phyloP scores from a whole-genome alignment of 2,329 filamentous ascomycete species.

The Clonostachys byssicola region DNA sequence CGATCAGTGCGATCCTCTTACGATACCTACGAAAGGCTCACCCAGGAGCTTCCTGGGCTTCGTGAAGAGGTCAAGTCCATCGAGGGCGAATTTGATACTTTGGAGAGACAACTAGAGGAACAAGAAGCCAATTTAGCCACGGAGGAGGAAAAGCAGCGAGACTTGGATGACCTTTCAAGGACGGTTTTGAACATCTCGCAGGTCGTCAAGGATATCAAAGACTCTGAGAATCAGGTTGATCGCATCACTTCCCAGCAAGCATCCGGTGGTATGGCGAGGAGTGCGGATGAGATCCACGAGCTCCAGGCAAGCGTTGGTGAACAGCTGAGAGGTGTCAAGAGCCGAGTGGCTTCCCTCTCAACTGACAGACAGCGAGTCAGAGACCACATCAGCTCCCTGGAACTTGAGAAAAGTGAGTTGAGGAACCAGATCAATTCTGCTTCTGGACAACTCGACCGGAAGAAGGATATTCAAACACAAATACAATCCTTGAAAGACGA shows the following conservation, averaged over 20 bases:
- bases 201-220: constrained; percentile 66
- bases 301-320: constrained; percentile 65
- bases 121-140: constrained; percentile 64
- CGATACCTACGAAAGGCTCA: constrained; percentile 70
- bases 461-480: constrained; percentile 63
- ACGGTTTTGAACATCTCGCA: constrained; percentile 73
- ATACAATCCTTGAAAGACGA: constrained; percentile 70
- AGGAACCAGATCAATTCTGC: constrained; percentile 68
- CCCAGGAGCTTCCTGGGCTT: constrained; percentile 65
- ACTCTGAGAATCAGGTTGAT: constrained; percentile 69
- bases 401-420: constrained; percentile 74
- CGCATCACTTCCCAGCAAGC: constrained; percentile 74
- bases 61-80: constrained; percentile 58
- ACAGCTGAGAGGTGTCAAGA: constrained; percentile 61
- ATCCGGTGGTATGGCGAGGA: constrained; percentile 59
- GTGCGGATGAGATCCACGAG: constrained; percentile 80
- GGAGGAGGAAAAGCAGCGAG: constrained; percentile 61
- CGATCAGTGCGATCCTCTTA: constrained; percentile 62
- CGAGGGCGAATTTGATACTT: constrained; percentile 55
- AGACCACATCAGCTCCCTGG: constrained; percentile 63
- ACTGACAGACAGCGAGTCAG: constrained; percentile 69
- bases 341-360: constrained; percentile 60
- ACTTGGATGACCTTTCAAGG: constrained; percentile 72
- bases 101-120: constrained; percentile 60
- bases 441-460: constrained; percentile 76